Base-by-base conservation (phyloP, 805 yeast genomes). In the Clavispora carvajalis region DNA sequence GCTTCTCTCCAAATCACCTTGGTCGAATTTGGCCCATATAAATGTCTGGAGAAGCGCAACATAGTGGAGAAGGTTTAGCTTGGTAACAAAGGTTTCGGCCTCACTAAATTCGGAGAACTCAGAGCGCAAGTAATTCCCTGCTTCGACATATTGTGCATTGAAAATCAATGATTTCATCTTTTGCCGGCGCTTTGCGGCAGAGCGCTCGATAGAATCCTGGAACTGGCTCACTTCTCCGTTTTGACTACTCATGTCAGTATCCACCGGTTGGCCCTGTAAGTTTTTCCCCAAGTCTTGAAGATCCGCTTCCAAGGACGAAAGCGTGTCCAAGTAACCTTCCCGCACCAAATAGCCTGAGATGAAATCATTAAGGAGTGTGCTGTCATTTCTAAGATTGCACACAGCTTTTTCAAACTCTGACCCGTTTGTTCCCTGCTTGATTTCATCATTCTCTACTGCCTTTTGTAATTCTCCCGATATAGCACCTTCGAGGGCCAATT, bases 291-390 rank as follows among this genome's bases (percentile, higher is more conserved):
- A 49, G 10, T 52, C 56, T 9, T 41, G 42, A 19, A 68, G 47
- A 44, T 69, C 74, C 1, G 49, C 35, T 13, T 54, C 50, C 38
- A 67, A 64, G 3, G 69, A 59, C 22, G 57, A 57, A 22, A 61
- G 58, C 0, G 73, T 61, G 3, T 61, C 60, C 36, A 62, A 49
- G 39, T 60, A 65, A 1, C 72, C 73, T 50, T 68, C 70, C 19
- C 64, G 65, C 19, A 58, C 55, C 37, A 69, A 52, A 43, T 69
- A 67, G 3, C 68, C 72, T 41, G 60, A 58, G 16, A 69, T 65
- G 23, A 68, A 48, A 12, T 56, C 50, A 38, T 65, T 59, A 25
- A 67, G 48, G 22, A 59, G 42, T 4, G 46, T 35, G 9, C 63
- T 54, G 37, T 62, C 61, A 21, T 61, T 60, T 29, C 55, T 52